Evolutionary conservation across 257 asterid species (phyloP).

Genomic region (Echium plantagineum): DNA sequence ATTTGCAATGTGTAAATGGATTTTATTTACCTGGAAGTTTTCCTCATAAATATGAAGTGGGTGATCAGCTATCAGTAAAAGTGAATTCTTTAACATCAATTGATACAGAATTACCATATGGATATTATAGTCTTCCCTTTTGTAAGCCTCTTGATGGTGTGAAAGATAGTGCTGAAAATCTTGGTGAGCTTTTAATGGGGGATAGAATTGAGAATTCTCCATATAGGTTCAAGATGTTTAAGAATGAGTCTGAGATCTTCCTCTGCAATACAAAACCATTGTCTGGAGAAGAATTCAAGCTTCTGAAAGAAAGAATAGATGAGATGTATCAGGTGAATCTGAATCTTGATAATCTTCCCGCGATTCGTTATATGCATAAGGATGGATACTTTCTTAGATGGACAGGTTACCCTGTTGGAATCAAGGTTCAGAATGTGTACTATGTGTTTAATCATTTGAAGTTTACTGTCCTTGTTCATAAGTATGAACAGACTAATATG

Average conservation of each 20-base stretch:
- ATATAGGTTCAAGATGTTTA: conserved; percentile 11
- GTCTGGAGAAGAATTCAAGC: conserved; percentile 12
- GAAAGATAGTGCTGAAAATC: conserved; percentile 22
- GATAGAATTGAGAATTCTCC: conserved; percentile 21
- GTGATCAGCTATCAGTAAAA: conserved; percentile 18
- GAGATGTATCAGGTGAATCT: conserved; percentile 22
- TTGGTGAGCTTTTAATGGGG: conserved; percentile 22
- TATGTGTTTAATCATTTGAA: conserved; percentile 20
- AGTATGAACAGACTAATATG: conserved; percentile 12
- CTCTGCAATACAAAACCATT: conserved; percentile 12
- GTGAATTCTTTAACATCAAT: conserved; percentile 20
- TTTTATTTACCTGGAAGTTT: conserved; percentile 24
- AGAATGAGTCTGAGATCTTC: conserved; percentile 10
- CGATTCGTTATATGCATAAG: conserved; percentile 16
- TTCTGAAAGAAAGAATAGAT: conserved; percentile 17
- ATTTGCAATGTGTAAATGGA: conserved; percentile 4
- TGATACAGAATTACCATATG: conserved; percentile 20
- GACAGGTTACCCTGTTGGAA: conserved; percentile 23
- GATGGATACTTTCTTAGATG: conserved; percentile 16
- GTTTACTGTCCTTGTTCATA: conserved; percentile 18
- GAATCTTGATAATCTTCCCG: conserved; percentile 22
- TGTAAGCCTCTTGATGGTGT: conserved; percentile 21
- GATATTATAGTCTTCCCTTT: conserved; percentile 15
- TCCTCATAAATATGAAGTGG: conserved; percentile 17
- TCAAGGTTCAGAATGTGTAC: conserved; percentile 13